Conservation (phyloP, 2,329 filamentous ascomycete species). For the Phaeosphaeriaceae sp. region DNA sequence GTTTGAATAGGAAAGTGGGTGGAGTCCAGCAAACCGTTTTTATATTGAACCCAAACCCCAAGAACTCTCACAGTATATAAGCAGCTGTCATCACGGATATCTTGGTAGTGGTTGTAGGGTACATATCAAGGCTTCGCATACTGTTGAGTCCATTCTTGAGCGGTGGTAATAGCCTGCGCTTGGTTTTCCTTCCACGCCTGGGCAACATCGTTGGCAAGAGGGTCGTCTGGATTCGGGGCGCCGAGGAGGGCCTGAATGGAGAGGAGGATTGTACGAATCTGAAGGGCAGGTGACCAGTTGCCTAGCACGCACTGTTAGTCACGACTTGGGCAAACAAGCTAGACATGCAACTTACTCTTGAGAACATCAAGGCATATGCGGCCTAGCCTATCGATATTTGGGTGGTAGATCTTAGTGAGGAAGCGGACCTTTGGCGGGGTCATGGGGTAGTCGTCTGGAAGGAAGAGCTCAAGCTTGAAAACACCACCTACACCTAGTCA, state of each 20-base stretch:
- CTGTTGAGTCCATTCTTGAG: slow-evolving; percentile 87
- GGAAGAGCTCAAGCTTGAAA: slow-evolving; percentile 96
- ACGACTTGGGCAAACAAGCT: neutral
- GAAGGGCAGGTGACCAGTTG: slow-evolving; percentile 97
- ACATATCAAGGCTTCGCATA: slow-evolving; percentile 64
- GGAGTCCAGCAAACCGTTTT: neutral
- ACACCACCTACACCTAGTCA: slow-evolving; percentile 66
- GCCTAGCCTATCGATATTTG: slow-evolving; percentile 96
- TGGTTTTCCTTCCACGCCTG: slow-evolving; percentile 99
- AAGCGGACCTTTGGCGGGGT: slow-evolving; percentile 98
- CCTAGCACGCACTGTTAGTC: slow-evolving; percentile 59
- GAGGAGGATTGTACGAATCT: slow-evolving; percentile 97
- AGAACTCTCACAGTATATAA: neutral
- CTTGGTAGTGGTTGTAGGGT: neutral
- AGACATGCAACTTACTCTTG: slow-evolving; percentile 72
- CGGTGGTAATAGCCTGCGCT: slow-evolving; percentile 87
- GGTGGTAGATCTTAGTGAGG: slow-evolving; percentile 98
- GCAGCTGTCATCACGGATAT: neutral
- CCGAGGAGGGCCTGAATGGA: slow-evolving; percentile 97
- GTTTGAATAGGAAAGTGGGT: slow-evolving; percentile 3
- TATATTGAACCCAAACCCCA: neutral
- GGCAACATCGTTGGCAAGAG: slow-evolving; percentile 95
- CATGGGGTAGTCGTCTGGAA: slow-evolving; percentile 99
- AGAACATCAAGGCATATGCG: slow-evolving; percentile 96
- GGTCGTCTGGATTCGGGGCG: slow-evolving; percentile 96